Evolutionary conservation across 768 basidiomycete species (phyloP), one percentile per base, ranked within the genome.

Genomic region (Daedaleopsis sinensis): DNA sequence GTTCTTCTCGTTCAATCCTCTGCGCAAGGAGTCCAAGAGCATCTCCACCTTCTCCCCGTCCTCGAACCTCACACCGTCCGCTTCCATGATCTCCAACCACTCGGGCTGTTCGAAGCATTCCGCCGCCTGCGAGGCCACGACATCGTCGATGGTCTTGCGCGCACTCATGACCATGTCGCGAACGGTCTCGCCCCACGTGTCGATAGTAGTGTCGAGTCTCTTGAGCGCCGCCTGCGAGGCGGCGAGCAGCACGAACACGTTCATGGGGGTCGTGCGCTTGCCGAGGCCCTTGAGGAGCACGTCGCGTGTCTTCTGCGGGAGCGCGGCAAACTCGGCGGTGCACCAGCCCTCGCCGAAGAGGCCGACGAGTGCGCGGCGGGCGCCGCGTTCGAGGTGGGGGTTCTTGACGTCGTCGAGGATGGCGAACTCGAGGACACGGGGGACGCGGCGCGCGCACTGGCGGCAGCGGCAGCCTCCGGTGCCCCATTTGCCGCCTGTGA

Each of bases 301-400:
- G 23, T 90, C 86, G 42, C 90, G 82, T 19, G 85, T 79, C 64
- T 88, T 87, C 58, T 80, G 81, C 3, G 87, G 80, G 2, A 96
- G 79, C 0, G 76, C 73, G 0, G 91, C 91, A 67, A 98, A 91
- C 57, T 97, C 94, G 39, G 83, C 72, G 0, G 84, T 89, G 72
- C 86, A 89, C 96, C 95, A 97, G 2, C 91, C 90, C 64, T 93
- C 91, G 5, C 93, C 94, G 69, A 93, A 98, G 35, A 93, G 80
- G 0, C 88, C 87, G 0, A 95, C 88, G 8, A 98, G 78, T 13
- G 90, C 92, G 6, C 88, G 79, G 13, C 91, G 80, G 0, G 91
- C 87, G 0, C 88, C 88, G 5, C 86, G 79, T 43, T 91, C 88
- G 4, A 98, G 82, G 39, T 82, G 77, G 0, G 78, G 66, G 69